A percentile compares a stretch with the other conserved stretches of the same genome.
phyloP scores from a whole-genome alignment of 345 rosid genomes.

The Gossypium rotundifolium region DNA sequence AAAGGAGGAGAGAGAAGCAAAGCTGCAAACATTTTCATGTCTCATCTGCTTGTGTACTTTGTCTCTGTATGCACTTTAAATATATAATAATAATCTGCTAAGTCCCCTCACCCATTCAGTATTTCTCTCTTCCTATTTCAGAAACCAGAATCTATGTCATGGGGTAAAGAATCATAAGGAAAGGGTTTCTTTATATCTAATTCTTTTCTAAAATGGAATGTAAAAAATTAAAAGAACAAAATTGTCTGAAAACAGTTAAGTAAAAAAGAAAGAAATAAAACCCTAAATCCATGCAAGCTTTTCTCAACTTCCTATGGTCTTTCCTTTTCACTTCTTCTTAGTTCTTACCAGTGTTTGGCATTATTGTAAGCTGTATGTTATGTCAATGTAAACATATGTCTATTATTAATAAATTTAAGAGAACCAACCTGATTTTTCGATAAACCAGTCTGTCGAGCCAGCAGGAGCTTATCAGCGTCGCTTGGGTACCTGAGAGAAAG shows the following conservation, averaged over 20 bases:
- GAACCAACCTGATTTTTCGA: constrained; percentile 82
- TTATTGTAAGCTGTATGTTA: background rate
- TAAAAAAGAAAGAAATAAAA: constrained; percentile 10
- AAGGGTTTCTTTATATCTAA: background rate
- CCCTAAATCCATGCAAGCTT: constrained; percentile 27
- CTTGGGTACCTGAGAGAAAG: constrained; percentile 98
- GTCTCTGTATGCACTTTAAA: constrained; percentile 14
- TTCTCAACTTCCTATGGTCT: background rate
- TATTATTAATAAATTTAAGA: background rate
- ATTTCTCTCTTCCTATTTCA: constrained; percentile 20
- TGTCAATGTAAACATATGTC: background rate
- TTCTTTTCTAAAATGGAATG: background rate
- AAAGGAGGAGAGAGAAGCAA: constrained; percentile 15
- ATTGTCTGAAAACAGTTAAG: constrained; percentile 12
- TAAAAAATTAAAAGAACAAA: background rate
- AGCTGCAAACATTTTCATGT: constrained; percentile 43
- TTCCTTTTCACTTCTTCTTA: background rate
- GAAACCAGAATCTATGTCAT: constrained; percentile 36
- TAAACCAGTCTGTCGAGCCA: constrained; percentile 98
- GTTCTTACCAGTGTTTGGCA: background rate
- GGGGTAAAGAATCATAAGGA: background rate
- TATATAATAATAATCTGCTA: constrained; percentile 7
- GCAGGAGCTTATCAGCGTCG: constrained; percentile 97
- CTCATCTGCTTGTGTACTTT: constrained; percentile 32
- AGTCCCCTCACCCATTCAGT: constrained; percentile 16